Evolutionary conservation across 2,329 filamentous ascomycete genomes (phyloP), one percentile per base, ranked within the genome.

Genomic region (Aureobasidium sp.): DNA sequence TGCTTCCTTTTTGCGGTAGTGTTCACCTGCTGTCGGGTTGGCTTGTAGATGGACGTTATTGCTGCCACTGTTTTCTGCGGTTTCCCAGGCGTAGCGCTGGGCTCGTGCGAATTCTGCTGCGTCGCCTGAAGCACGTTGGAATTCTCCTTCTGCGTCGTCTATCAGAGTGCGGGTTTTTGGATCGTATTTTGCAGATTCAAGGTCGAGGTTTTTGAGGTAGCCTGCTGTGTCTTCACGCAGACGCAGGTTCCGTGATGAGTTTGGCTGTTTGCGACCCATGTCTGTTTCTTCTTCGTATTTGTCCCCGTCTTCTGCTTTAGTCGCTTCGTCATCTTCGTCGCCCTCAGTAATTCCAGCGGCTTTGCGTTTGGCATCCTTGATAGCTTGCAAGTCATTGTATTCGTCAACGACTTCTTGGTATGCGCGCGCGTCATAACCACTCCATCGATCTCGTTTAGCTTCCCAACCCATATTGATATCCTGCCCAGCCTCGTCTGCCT

Each of bases 161-260:
- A 96, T 88, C 81, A 99, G 90, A 9, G 89, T 88, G 69, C 94
- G 84, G 13, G 92, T 97, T 73, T 99, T 99, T 0, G 94, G 94
- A 71, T 99, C 93, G 76, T 99, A 99, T 74, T 96, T 95, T 1
- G 95, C 94, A 1, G 92, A 97, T 70, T 99, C 94, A 2, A 96
- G 82, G 71, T 99, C 94, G 32, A 99, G 84, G 71, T 97, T 97
- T 9, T 97, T 79, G 2, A 99, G 81, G 72, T 99, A 99, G 71
- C 97, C 97, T 26, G 94, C 94, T 0, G 94, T 99, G 73, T 99
- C 94, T 77, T 99, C 94, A 73, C 94, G 85, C 73, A 99, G 86
- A 66, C 94, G 86, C 63, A 99, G 81, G 71, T 97, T 95, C 63
- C 92, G 84, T 1, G 94, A 96, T 7, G 91, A 89, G 26, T 92